phyloP scores from a whole-genome alignment of 345 rosid genomes.

The Arabidopsis thaliana region DNA sequence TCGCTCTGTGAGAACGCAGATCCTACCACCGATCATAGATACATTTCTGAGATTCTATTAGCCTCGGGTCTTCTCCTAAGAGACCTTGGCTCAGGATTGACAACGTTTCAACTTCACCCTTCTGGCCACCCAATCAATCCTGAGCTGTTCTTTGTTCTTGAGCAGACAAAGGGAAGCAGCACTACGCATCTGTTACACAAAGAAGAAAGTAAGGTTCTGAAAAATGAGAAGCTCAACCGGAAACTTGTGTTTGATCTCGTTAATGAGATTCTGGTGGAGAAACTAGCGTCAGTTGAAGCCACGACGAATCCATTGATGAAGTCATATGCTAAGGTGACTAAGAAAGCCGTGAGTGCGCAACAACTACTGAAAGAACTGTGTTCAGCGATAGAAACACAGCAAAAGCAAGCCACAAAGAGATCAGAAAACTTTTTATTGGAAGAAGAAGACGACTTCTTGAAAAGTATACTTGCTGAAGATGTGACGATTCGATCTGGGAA shows the following conservation, averaged over 20 bases:
- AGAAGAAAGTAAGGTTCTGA: slow-evolving; percentile 54
- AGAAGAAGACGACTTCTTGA: slow-evolving; percentile 67
- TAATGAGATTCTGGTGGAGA: slow-evolving; percentile 76
- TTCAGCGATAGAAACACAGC: slow-evolving; percentile 63
- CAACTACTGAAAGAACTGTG: slow-evolving; percentile 81
- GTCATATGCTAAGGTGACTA: slow-evolving; percentile 53
- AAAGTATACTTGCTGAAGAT: slow-evolving; percentile 66
- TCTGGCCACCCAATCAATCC: slow-evolving; percentile 95
- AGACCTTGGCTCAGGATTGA: slow-evolving; percentile 66
- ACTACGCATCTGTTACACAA: slow-evolving; percentile 41
- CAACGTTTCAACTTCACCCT: slow-evolving; percentile 77
- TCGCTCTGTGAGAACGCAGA: slow-evolving; percentile 83
- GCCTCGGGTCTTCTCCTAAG: slow-evolving; percentile 95
- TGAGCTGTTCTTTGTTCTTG: slow-evolving; percentile 81
- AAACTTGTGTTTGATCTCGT: slow-evolving; percentile 85
- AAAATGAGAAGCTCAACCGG: slow-evolving; percentile 66
- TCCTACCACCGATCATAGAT: slow-evolving; percentile 78
- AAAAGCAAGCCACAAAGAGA: slow-evolving; percentile 50
- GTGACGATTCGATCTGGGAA: slow-evolving; percentile 64
- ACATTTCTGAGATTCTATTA: slow-evolving; percentile 87
- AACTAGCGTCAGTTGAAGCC: slow-evolving; percentile 54
- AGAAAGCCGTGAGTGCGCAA: slow-evolving; percentile 71
- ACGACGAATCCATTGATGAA: slow-evolving; percentile 60
- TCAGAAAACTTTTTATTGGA: slow-evolving; percentile 47
- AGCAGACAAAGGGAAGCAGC: slow-evolving; percentile 78